Evolutionary conservation across 148 eudicot species (phyloP), one percentile per base, ranked within the genome.

Genomic region (Rhododendron ovatum): DNA sequence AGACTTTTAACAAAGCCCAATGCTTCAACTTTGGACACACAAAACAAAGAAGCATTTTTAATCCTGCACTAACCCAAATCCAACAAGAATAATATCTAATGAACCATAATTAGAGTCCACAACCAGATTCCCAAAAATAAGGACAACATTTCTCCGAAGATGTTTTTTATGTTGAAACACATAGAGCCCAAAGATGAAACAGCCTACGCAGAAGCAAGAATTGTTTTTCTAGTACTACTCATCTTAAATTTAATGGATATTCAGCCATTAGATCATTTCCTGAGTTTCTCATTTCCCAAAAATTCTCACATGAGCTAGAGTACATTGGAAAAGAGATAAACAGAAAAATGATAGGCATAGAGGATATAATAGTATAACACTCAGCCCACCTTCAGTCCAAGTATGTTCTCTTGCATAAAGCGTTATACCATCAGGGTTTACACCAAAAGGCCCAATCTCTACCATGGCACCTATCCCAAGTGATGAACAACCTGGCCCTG

Each of bases 401-500:
- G 91, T 71, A 41, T 86, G 78, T 12, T 65, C n/a, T 75, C 88
- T 90, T 30, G 75, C 37, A 75, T 89, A 89, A 26, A 92, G 86
- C 18, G 91, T 88, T 84, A 80, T 90, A 8, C 92, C 92, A 78
- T 90, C 90, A 5, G 90, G 86, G 13, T 87, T 87, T 33, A 92
- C 92, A 24, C 93, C 86, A 83, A 92, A 92, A 17, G 93, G 93
- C 55, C 93, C 93, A 33, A 89, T 85, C 87, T 92, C 93, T 51
- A 85, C 84, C 93, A 92, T 89, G 28, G 93, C 92, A 7, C 93
- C 93, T 28, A 69, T 74, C 7, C 90, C 93, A 30, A 92, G 74
- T 4, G 93, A 92, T 28, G 93, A 92, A 88, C 93, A 92, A 28
- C 93, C 93, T 6, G 92, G 92, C 71, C 92, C 94, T 92, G 87